phyloP scores from a whole-genome alignment of 2,329 filamentous ascomycete species.

The Elsinoe batatas region DNA sequence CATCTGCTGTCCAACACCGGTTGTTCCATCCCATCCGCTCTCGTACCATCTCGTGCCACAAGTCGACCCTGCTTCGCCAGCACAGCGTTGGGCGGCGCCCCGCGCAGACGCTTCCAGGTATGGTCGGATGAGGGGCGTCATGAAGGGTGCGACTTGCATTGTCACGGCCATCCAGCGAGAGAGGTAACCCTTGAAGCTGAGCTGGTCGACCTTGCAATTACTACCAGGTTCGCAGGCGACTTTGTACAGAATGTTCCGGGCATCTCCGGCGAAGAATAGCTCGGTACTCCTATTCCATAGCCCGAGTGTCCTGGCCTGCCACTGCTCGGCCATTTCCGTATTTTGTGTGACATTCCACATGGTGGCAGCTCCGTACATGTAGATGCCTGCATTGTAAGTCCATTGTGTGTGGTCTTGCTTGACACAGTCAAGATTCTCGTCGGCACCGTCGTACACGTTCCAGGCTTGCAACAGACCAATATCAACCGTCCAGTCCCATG shows the following conservation, averaged over 20 bases:
- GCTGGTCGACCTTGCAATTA: slow-evolving; percentile 61
- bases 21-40: slow-evolving; percentile 33
- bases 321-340: slow-evolving; percentile 13
- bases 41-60: slow-evolving; percentile 34
- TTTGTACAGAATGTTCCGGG: slow-evolving; percentile 54
- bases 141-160: slow-evolving; percentile 31
- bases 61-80: slow-evolving; percentile 29
- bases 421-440: slow-evolving; percentile 42
- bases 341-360: slow-evolving; percentile 32
- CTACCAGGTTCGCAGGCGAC: slow-evolving; percentile 51
- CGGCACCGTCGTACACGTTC: slow-evolving; percentile 47
- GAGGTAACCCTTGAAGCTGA: slow-evolving; percentile 62
- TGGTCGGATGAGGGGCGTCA: slow-evolving; percentile 32
- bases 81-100: slow-evolving; percentile 45
- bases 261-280: slow-evolving; percentile 42
- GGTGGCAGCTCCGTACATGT: slow-evolving; percentile 42
- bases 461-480: slow-evolving; percentile 51
- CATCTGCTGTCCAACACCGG: slow-evolving; percentile 46
- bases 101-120: slow-evolving; percentile 42
- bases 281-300: slow-evolving; percentile 17
- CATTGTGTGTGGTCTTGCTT: slow-evolving; percentile 47
- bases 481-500: slow-evolving; percentile 53
- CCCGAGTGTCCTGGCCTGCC: slow-evolving; percentile 18
- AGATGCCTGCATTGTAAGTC: slow-evolving; percentile 57
- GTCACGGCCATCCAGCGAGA: slow-evolving; percentile 39